Conservation (phyloP, 495 filamentous ascomycete species). For the Aspergillus homomorphus region DNA sequence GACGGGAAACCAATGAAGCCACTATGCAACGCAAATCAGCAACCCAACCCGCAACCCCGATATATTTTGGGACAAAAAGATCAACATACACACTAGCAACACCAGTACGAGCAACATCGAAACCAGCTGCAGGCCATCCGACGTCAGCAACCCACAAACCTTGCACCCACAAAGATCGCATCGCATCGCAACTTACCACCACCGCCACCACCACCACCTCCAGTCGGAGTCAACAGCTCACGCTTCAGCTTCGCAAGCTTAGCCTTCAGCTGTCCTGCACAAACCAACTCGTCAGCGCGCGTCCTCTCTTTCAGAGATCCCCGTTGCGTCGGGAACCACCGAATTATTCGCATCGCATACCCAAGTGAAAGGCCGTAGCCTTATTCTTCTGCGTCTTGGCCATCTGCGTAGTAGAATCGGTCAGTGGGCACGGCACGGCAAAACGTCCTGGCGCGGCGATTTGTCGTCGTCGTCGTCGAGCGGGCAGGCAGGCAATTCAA, state of each 20-base stretch:
- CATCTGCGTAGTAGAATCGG: slow-evolving; percentile 55
- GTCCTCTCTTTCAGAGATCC: too few species aligned
- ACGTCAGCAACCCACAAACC: slow-evolving; percentile 28
- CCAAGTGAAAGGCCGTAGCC: slow-evolving; percentile 81
- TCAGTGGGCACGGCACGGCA: slow-evolving; percentile 24
- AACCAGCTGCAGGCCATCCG: slow-evolving; percentile 60
- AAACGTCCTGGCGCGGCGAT: neutral
- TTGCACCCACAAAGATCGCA: neutral
- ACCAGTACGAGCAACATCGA: slow-evolving; percentile 97
- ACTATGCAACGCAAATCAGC: slow-evolving; percentile 27
- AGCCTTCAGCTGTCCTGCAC: slow-evolving; percentile 84
- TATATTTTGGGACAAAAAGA: slow-evolving; percentile 6
- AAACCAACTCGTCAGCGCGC: slow-evolving; percentile 27
- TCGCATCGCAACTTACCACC: slow-evolving; percentile 50
- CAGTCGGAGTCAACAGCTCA: slow-evolving; percentile 84
- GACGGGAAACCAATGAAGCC: slow-evolving; percentile 81
- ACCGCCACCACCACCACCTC: slow-evolving; percentile 75
- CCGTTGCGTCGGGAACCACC: too few species aligned
- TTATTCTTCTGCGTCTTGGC: slow-evolving; percentile 98
- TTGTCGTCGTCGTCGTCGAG: neutral
- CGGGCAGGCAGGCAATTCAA: neutral
- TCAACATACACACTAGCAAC: slow-evolving; percentile 85
- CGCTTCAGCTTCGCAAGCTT: slow-evolving; percentile 97
- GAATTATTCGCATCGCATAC: slow-evolving; percentile 34
- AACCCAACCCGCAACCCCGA: neutral